phyloP scores from a whole-genome alignment of 2,329 filamentous ascomycete species.

The Penicillium brasilianum region DNA sequence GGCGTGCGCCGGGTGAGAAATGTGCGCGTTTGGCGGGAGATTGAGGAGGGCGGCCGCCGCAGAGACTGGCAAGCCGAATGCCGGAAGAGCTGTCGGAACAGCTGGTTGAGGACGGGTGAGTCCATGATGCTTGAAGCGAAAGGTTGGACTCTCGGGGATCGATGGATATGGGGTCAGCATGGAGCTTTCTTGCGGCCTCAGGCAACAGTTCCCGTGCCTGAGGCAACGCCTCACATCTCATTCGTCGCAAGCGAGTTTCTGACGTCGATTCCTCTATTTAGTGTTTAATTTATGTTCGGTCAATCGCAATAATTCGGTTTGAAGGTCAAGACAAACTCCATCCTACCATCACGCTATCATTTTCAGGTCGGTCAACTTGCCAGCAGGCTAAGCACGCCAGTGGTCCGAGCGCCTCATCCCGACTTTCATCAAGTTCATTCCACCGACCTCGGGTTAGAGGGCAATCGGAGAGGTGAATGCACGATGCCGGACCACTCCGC shows the following conservation, averaged over 20 bases:
- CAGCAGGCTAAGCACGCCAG: conserved; percentile 18
- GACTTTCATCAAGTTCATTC: conserved; percentile 17
- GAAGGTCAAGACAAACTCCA: neutral
- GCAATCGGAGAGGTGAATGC: conserved; percentile 10
- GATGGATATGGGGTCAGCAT: conserved; percentile 10
- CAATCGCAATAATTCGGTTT: neutral
- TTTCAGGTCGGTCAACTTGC: neutral
- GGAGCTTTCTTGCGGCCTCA: conserved; percentile 19
- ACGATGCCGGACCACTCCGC: conserved; percentile 42
- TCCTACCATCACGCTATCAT: neutral
- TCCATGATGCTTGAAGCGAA: conserved; percentile 66
- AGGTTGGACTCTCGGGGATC: conserved; percentile 20
- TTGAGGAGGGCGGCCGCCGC: conserved; percentile 42
- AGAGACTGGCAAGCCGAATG: conserved; percentile 69
- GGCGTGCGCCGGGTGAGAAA: conserved; percentile 41
- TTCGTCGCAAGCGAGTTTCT: neutral
- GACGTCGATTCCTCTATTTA: neutral
- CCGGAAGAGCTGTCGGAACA: conserved; percentile 85
- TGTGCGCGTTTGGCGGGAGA: conserved; percentile 41
- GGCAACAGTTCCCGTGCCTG: conserved; percentile 26
- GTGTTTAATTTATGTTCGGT: neutral
- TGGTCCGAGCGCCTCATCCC: conserved; percentile 48
- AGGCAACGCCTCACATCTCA: conserved; percentile 5
- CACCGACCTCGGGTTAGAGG: conserved; percentile 17
- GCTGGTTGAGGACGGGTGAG: conserved; percentile 74